Percentiles rank a stretch among this genome's conserved stretches.
Evolutionary conservation across 441 rosid species (phyloP).

Genomic region (Adansonia grandidieri): DNA sequence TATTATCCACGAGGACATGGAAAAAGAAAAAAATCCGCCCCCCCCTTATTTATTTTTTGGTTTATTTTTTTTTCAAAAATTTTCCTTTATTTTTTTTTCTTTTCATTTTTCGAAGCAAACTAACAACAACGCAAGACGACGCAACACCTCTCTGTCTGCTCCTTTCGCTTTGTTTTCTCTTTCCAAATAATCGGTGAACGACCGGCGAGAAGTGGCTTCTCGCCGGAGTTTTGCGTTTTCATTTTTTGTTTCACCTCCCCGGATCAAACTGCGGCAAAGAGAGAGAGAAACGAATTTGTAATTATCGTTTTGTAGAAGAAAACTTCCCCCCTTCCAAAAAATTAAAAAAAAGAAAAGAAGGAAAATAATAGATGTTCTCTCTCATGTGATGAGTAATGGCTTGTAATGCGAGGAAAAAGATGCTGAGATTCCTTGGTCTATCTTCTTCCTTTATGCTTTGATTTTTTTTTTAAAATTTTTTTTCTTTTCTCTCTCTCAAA

Average conservation of each 20-base stretch:
- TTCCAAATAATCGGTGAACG: conserved; percentile 26
- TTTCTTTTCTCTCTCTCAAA: conserved; percentile 8
- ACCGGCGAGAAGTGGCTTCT: conserved; percentile 44
- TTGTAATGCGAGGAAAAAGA: conserved; percentile 50
- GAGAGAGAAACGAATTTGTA: conserved; percentile 35
- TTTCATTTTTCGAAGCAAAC: conserved; percentile 43
- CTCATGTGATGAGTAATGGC: conserved; percentile 45
- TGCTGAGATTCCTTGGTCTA: conserved; percentile 50
- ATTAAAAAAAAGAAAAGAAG: conserved; percentile 33
- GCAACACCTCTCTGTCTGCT: conserved; percentile 22
- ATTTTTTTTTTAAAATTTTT: not conserved
- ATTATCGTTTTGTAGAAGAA: conserved; percentile 42
- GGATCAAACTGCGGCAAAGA: conserved; percentile 24
- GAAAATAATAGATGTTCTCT: conserved; percentile 23
- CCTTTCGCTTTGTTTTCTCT: conserved; percentile 19
- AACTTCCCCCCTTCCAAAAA: conserved; percentile 1
- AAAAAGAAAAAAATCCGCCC: too few relatives aligned
- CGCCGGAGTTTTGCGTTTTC: conserved; percentile 29
- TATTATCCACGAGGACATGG: not conserved
- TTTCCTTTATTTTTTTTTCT: conserved; percentile 41
- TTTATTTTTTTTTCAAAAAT: conserved; percentile 35
- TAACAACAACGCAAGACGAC: conserved; percentile 32
- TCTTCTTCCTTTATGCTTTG: conserved; percentile 29
- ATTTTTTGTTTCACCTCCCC: not conserved
- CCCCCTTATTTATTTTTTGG: conserved; percentile 40